These are phyloP conservation scores for Chlamydomonas schloesseri DNA, from an alignment of 139 green algal genomes.

Conservation along the genomic window DNA sequence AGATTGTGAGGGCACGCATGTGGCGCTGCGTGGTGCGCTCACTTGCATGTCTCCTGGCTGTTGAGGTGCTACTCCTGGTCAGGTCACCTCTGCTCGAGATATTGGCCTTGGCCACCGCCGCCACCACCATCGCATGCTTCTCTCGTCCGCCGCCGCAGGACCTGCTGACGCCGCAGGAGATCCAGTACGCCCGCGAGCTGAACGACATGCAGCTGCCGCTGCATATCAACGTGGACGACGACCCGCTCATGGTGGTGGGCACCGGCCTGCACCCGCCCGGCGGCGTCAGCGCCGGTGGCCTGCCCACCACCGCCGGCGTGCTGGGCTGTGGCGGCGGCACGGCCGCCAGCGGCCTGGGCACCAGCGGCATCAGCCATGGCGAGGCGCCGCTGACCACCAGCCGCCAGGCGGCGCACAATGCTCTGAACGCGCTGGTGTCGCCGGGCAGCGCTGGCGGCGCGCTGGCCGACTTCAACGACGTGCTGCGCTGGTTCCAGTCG, in stretches of 20 bases:
- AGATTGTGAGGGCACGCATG: too few species aligned
- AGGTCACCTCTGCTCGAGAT: too few species aligned
- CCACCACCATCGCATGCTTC: too few species aligned
- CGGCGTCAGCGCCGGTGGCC: too few species aligned
- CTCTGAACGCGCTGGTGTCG: constrained; percentile 15
- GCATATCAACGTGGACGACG: constrained; percentile 34
- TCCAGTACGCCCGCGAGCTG: constrained; percentile 49
- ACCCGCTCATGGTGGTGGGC: background rate
- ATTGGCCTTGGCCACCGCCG: too few species aligned
- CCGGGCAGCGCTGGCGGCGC: background rate
- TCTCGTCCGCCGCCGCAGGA: too few species aligned
- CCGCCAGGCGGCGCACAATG: constrained; percentile 34
- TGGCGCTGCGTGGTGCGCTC: too few species aligned
- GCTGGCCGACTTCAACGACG: constrained; percentile 31
- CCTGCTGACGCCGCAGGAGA: constrained; percentile 45
- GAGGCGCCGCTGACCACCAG: constrained; percentile 43
- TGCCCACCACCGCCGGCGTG: too few species aligned
- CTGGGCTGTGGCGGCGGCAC: background rate
- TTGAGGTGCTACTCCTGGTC: background rate
- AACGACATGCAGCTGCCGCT: constrained; percentile 52
- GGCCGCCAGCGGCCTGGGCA: background rate
- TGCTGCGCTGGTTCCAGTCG: constrained; percentile 43
- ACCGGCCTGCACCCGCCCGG: background rate
- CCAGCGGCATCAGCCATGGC: background rate
- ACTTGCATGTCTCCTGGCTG: too few species aligned